phyloP scores from a whole-genome alignment of 2,329 filamentous ascomycete genomes.

The Epichloe sylvatica region DNA sequence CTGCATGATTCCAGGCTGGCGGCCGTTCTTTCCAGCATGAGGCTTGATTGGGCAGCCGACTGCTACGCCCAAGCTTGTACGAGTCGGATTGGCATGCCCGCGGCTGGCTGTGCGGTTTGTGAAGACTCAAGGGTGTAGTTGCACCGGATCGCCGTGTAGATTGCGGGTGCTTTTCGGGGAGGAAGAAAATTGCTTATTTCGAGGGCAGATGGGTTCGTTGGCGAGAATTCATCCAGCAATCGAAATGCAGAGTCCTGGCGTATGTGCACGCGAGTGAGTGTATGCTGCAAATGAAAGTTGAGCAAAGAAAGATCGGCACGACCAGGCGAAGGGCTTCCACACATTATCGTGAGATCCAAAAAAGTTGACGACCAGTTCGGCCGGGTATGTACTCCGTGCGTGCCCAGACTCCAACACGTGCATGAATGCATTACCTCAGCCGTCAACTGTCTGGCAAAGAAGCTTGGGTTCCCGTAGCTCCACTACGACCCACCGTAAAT shows the following conservation, averaged over 20 bases:
- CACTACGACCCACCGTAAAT: not conserved
- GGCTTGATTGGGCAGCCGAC: slow-evolving; percentile 9
- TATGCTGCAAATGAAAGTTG: not conserved
- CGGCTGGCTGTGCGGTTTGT: slow-evolving; percentile 1
- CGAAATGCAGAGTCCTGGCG: not conserved
- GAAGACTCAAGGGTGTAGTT: not conserved
- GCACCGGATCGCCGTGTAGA: not conserved
- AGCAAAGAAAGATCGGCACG: not conserved
- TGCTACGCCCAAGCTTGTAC: slow-evolving; percentile 8
- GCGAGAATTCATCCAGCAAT: not conserved
- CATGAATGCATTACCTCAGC: not conserved
- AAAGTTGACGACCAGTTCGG: not conserved
- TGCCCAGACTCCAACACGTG: not conserved
- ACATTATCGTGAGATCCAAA: not conserved
- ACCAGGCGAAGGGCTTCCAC: not conserved
- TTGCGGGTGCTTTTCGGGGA: not conserved
- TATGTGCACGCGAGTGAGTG: too few species aligned
- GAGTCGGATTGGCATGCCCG: slow-evolving; percentile 13
- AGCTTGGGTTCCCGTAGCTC: not conserved
- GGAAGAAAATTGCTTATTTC: not conserved
- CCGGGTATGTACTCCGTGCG: not conserved
- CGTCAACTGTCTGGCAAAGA: not conserved
- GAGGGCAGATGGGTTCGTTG: not conserved
- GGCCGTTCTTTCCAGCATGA: slow-evolving; percentile 46
- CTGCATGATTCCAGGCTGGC: slow-evolving; percentile 41